Conservation (phyloP, 345 rosid species). For the Brassica carinata region DNA sequence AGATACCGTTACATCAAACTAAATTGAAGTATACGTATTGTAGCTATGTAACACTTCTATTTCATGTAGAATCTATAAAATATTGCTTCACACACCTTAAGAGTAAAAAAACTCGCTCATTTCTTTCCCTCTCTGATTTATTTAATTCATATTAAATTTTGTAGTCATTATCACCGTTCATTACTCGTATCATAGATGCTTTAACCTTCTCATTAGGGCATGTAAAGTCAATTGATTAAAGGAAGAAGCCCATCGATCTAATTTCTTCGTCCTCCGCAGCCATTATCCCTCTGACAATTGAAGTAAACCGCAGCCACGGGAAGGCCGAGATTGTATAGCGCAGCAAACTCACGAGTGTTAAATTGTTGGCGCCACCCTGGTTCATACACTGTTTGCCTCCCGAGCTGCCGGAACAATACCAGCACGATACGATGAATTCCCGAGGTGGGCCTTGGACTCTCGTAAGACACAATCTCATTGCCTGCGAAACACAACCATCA, state of each 20-base stretch:
- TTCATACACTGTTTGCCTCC: constrained; percentile 84
- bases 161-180: not conserved
- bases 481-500: constrained; percentile 45
- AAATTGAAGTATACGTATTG: not conserved
- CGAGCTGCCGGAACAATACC: constrained; percentile 71
- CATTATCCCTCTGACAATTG: constrained; percentile 86
- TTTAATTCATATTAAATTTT: constrained; percentile 5
- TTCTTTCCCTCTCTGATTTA: constrained; percentile 13
- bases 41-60: constrained; percentile 13
- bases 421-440: constrained; percentile 80
- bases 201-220: not conserved
- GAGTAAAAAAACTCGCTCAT: constrained; percentile 21
- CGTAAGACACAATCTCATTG: constrained; percentile 72
- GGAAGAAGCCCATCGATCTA: constrained; percentile 14
- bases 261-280: constrained; percentile 65
- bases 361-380: constrained; percentile 95
- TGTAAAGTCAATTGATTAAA: not conserved
- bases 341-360: constrained; percentile 80
- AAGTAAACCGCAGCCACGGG: constrained; percentile 82
- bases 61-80: constrained; percentile 17
- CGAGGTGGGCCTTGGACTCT: constrained; percentile 67
- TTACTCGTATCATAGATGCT: constrained; percentile 8
- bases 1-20: not conserved
- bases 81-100: constrained; percentile 12
- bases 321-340: constrained; percentile 76